Evolutionary conservation across 179 eudicot genomes (phyloP).

Genomic region (Vitellaria paradoxa): DNA sequence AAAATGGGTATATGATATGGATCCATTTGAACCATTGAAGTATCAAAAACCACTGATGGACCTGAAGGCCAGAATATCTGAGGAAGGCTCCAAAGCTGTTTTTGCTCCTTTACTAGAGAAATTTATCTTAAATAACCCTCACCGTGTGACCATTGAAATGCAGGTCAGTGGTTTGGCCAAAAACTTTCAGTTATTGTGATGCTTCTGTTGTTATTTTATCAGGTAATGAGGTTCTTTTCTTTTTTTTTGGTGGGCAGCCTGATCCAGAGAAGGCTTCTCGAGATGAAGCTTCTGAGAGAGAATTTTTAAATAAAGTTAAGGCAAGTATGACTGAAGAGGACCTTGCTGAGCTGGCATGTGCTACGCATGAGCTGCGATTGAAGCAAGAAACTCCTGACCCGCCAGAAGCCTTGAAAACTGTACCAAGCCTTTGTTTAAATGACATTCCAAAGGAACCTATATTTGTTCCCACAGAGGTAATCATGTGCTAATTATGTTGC

Average conservation of each 20-base stretch:
- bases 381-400: slow-evolving; percentile 99
- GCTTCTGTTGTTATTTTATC: neutral
- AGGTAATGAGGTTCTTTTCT: slow-evolving; percentile 2
- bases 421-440: slow-evolving; percentile 81
- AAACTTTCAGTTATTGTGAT: slow-evolving; percentile 6
- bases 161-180: slow-evolving; percentile 45
- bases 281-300: slow-evolving; percentile 83
- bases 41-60: slow-evolving; percentile 80
- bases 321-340: slow-evolving; percentile 91
- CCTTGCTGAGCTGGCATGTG: slow-evolving; percentile 89
- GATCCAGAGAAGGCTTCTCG: slow-evolving; percentile 90
- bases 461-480: slow-evolving; percentile 79
- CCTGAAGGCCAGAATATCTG: slow-evolving; percentile 79
- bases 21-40: slow-evolving; percentile 92
- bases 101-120: slow-evolving; percentile 87
- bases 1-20: slow-evolving; percentile 96
- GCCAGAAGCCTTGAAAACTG: slow-evolving; percentile 87
- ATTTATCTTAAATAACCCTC: slow-evolving; percentile 79
- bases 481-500: slow-evolving; percentile 7
- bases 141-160: slow-evolving; percentile 92
- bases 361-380: slow-evolving; percentile 75
- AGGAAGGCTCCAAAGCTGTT: slow-evolving; percentile 86
- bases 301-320: slow-evolving; percentile 73
- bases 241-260: slow-evolving; percentile 82
- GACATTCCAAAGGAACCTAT: slow-evolving; percentile 90